Base-by-base conservation (phyloP, 768 basidiomycete genomes). In the Tylopilus sp. region DNA sequence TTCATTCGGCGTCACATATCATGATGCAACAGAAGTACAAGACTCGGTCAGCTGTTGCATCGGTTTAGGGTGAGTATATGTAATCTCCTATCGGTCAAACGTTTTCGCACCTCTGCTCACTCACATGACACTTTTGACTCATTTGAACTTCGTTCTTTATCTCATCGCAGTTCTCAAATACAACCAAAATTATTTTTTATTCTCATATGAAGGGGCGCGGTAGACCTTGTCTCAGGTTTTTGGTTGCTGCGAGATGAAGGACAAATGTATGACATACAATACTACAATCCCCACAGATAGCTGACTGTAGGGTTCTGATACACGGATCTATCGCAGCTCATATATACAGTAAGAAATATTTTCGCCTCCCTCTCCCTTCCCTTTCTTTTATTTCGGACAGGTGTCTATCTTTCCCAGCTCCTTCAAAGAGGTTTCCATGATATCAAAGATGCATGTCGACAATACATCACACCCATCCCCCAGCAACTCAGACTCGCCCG, bases 401-500 rank as follows among this genome's bases (percentile, higher is more conserved):
- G 57, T 60, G 58, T 26, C 18, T 15, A 35, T 21, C 18, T 11
- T 41, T 18, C 33, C n/a, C 2, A 8, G 9, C 26, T 7, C 33
- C 39, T 22, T 30, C 0, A 36, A 33, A 25, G 38, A 41, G 2
- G 21, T 18, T 0, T 28, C 21, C 4, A 0, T 20, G n/a, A 36
- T 1, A 1, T 26, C 21, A 5, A 43, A 44, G n/a, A 7, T 7
- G 21, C 18, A 43, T 15, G 15, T 7, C 2, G 49, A 40, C 8
- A 8, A 54, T n/a, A 4, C 6, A 6, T 13, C 20, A 21, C 2
- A 2, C 39, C 31, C 44, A 8, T 44, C 40, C 30, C 11, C 36
- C 3, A 21, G 30, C 13, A 48, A 53, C 21, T 28, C 40, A 9
- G 58, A 50, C 8, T 30, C 50, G 8, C 52, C 58, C 2, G 61